Evolutionary conservation across 305 asterid genomes (phyloP).

Genomic region (Fraxinus paxiana): DNA sequence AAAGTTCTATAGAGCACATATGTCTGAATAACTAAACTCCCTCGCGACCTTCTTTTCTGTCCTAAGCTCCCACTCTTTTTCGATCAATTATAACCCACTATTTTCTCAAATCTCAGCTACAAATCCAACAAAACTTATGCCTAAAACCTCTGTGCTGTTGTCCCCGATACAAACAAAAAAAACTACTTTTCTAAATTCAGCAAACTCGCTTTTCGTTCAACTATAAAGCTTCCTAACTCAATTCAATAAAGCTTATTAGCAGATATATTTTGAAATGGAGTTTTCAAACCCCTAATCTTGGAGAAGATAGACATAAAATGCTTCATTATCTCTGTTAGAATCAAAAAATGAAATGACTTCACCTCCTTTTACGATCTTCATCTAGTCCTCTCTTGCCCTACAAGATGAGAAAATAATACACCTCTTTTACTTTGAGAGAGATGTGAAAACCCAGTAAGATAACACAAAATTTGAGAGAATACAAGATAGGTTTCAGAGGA

Average conservation of each 20-base stretch:
- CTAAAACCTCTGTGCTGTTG: not conserved
- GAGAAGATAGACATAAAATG: slow-evolving; percentile 11
- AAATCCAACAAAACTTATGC: slow-evolving; percentile 5
- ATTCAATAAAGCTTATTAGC: not conserved
- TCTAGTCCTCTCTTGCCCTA: slow-evolving; percentile 77
- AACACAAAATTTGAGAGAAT: slow-evolving; percentile 12
- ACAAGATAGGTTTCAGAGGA: not conserved
- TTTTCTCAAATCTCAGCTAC: not conserved
- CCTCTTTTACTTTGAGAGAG: slow-evolving; percentile 42
- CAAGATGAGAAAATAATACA: slow-evolving; percentile 53
- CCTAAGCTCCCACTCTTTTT: not conserved
- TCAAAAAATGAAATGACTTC: slow-evolving; percentile 37
- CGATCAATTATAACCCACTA: not conserved
- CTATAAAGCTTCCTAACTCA: not conserved
- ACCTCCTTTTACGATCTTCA: slow-evolving; percentile 69
- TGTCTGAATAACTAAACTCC: not conserved
- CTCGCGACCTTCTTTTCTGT: not conserved
- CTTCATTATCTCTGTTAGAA: slow-evolving; percentile 26
- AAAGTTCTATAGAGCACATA: not conserved
- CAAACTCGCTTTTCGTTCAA: not conserved
- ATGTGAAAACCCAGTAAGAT: slow-evolving; percentile 26
- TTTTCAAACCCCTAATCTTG: slow-evolving; percentile 16
- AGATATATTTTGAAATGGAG: not conserved
- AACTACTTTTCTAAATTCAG: not conserved
- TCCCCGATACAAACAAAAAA: not conserved